Evolutionary conservation across 2,329 filamentous ascomycete species (phyloP).

Genomic region (Arthrobotrys sphaeroides): DNA sequence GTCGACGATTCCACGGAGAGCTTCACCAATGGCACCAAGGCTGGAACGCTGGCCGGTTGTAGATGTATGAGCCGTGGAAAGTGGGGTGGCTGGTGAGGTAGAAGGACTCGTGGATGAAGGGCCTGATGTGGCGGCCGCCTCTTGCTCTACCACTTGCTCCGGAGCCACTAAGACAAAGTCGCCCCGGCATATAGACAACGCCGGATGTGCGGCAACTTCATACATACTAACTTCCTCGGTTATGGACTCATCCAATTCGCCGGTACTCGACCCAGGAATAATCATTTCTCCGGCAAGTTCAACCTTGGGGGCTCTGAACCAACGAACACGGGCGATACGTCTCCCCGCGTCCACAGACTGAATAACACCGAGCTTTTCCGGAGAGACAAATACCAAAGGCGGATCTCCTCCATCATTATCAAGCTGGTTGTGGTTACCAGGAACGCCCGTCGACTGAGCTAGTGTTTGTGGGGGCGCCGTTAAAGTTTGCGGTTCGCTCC

Average conservation of each 20-base stretch:
- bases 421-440: constrained; percentile 12
- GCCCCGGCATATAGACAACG: constrained; percentile 64
- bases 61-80: neutral
- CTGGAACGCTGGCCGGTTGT: constrained; percentile 10
- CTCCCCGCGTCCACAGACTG: constrained; percentile 68
- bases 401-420: constrained; percentile 7
- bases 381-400: constrained; percentile 60
- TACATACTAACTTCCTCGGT: constrained; percentile 69
- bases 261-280: constrained; percentile 63
- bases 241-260: constrained; percentile 60
- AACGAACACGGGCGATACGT: constrained; percentile 68
- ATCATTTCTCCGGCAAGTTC: constrained; percentile 61
- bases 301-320: constrained; percentile 64
- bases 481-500: constrained; percentile 54
- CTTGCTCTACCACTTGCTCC: constrained; percentile 42
- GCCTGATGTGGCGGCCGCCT: neutral
- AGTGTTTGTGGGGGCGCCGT: constrained; percentile 21
- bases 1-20: constrained; percentile 43
- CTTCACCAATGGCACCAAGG: constrained; percentile 31
- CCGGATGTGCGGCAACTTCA: constrained; percentile 67
- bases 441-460: constrained; percentile 1
- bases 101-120: neutral
- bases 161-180: constrained; percentile 67
- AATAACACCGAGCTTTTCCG: constrained; percentile 67
- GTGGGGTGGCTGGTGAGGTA: neutral